Conservation (phyloP, 345 rosid species). For the Laguncularia racemosa region DNA sequence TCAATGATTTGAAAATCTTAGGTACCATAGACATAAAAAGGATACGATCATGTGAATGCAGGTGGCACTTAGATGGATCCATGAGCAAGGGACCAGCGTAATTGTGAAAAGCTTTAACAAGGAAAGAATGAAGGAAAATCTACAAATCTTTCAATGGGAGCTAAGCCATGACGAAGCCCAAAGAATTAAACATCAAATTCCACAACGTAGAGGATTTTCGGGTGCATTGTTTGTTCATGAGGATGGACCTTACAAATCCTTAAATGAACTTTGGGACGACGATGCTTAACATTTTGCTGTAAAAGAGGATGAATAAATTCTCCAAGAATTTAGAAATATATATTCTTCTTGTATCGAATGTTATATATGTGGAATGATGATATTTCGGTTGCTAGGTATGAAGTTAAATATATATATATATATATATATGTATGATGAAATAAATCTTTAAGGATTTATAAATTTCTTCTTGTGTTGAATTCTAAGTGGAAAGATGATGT, state of each 20-base stretch:
- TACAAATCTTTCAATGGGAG: slow-evolving; percentile 4
- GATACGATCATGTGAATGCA: neutral
- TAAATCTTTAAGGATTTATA: too few relatives aligned
- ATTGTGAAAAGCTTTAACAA: slow-evolving; percentile 13
- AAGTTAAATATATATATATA: too few relatives aligned
- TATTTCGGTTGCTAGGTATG: too few relatives aligned
- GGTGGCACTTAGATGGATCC: slow-evolving; percentile 15
- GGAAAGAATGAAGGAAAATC: slow-evolving; percentile 11
- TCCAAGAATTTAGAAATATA: neutral
- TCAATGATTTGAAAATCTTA: too few relatives aligned
- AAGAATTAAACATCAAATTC: slow-evolving; percentile 5
- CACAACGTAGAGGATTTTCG: neutral
- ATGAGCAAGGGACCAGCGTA: slow-evolving; percentile 5
- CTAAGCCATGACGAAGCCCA: slow-evolving; percentile 8
- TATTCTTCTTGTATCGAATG: too few relatives aligned
- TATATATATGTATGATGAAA: too few relatives aligned
- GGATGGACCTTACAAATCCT: slow-evolving; percentile 8
- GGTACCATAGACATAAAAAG: too few relatives aligned
- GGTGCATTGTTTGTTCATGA: neutral
- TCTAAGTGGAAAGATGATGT: too few relatives aligned
- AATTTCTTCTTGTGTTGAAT: too few relatives aligned
- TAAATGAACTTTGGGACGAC: slow-evolving; percentile 1
- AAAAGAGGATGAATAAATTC: neutral
- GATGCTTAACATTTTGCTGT: neutral
- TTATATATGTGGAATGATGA: too few relatives aligned